Evolutionary conservation across 805 yeast species (phyloP).

Genomic region (Kodamaea nitidulidarum): DNA sequence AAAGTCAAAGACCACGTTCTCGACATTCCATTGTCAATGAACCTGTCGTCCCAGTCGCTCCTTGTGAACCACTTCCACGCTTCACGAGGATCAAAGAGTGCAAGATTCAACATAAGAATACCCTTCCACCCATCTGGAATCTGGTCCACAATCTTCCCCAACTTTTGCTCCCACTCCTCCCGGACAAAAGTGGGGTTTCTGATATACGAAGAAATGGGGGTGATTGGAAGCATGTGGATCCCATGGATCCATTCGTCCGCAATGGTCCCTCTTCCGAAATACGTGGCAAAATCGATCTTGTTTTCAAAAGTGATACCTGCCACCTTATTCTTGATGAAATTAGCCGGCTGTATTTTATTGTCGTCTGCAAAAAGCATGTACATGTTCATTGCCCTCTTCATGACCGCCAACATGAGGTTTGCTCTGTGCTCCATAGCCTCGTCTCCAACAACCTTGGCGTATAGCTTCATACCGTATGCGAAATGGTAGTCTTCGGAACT

Average conservation of each 20-base stretch:
- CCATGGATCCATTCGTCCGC: slow-evolving; percentile 67
- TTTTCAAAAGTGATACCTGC: slow-evolving; percentile 74
- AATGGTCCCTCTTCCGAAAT: slow-evolving; percentile 62
- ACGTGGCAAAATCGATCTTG: slow-evolving; percentile 69
- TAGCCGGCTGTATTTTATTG: slow-evolving; percentile 53
- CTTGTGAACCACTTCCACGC: slow-evolving; percentile 45
- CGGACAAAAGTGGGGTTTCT: slow-evolving; percentile 50
- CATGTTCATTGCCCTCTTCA: slow-evolving; percentile 49
- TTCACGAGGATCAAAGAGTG: slow-evolving; percentile 62
- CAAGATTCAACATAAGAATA: slow-evolving; percentile 66
- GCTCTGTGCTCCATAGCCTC: slow-evolving; percentile 50
- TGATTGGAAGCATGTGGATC: slow-evolving; percentile 73
- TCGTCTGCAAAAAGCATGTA: slow-evolving; percentile 53
- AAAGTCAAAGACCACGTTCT: slow-evolving; percentile 82
- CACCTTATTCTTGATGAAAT: slow-evolving; percentile 59
- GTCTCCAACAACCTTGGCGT: slow-evolving; percentile 57
- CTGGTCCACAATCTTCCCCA: slow-evolving; percentile 40
- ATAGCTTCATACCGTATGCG: slow-evolving; percentile 62
- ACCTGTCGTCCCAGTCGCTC: slow-evolving; percentile 46
- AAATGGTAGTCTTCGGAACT: slow-evolving; percentile 73
- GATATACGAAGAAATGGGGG: slow-evolving; percentile 61
- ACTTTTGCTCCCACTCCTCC: slow-evolving; percentile 60
- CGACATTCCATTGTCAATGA: slow-evolving; percentile 81
- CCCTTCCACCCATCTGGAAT: slow-evolving; percentile 73
- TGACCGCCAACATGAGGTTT: slow-evolving; percentile 56